Percentiles rank a stretch among this genome's conserved stretches.
phyloP scores from a whole-genome alignment of 2,329 filamentous ascomycete genomes.

The Penicillium paneum region DNA sequence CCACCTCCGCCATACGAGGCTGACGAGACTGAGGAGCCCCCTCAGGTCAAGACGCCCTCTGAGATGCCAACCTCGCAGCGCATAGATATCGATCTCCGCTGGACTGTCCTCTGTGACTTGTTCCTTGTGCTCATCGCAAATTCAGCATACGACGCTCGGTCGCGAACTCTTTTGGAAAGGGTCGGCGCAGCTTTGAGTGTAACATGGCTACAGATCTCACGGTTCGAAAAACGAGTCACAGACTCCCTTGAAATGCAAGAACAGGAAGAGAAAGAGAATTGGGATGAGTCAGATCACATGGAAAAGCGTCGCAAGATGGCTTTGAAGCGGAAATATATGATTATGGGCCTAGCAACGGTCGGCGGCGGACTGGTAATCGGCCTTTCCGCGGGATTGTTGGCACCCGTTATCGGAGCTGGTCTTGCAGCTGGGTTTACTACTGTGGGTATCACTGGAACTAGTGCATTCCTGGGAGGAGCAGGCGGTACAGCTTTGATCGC shows the following conservation, averaged over 20 bases:
- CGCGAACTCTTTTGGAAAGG: conserved; percentile 75
- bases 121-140: conserved; percentile 97
- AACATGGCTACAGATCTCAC: conserved; percentile 87
- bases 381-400: conserved; percentile 84
- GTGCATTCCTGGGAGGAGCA: conserved; percentile 83
- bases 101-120: conserved; percentile 94
- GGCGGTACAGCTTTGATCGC: conserved; percentile 94
- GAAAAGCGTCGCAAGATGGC: conserved; percentile 77
- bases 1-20: conserved; percentile 56
- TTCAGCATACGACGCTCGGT: conserved; percentile 86
- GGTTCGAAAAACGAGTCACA: conserved; percentile 95
- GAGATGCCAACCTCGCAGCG: conserved; percentile 77
- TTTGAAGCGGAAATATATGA: conserved; percentile 77
- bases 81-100: conserved; percentile 92
- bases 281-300: conserved; percentile 96
- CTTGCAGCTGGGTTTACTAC: conserved; percentile 93
- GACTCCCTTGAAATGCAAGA: conserved; percentile 98
- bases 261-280: conserved; percentile 88
- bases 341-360: conserved; percentile 96
- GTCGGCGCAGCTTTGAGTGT: conserved; percentile 79
- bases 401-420: conserved; percentile 89
- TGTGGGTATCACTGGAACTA: conserved; percentile 85
- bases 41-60: conserved; percentile 76
- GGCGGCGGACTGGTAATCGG: conserved; percentile 94
- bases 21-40: conserved; percentile 66